Conservation (phyloP, 139 green algal species). For the Chlamydomonas eustigma region DNA sequence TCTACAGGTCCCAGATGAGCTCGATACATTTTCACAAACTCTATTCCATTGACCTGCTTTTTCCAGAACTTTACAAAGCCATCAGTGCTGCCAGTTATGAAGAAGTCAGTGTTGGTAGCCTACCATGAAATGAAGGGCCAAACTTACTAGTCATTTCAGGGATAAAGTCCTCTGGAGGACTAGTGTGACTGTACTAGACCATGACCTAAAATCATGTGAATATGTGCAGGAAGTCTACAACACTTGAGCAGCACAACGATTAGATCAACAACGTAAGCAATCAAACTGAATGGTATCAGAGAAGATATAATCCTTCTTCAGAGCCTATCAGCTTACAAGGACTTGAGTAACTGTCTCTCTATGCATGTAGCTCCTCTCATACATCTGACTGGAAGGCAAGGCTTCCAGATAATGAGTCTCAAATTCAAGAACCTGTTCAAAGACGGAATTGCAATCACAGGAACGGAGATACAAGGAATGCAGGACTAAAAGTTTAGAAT, state of each 20-base stretch:
- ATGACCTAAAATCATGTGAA: no score
- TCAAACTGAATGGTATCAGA: no score
- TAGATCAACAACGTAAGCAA: no score
- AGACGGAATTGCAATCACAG: no score
- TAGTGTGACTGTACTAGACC: no score
- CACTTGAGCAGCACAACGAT: no score
- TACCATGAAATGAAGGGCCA: slow-evolving; percentile 11
- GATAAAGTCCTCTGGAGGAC: no score
- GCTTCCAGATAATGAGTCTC: slow-evolving; percentile 71
- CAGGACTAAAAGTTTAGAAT: no score
- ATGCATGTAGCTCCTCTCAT: slow-evolving; percentile 98
- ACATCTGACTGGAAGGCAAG: slow-evolving; percentile 79
- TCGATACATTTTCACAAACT: slow-evolving; percentile 54
- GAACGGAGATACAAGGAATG: no score
- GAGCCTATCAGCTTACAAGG: slow-evolving; percentile 46
- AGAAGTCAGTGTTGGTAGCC: slow-evolving; percentile 55
- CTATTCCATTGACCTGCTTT: slow-evolving; percentile 78
- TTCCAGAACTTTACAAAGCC: slow-evolving; percentile 99
- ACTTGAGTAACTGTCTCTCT: slow-evolving; percentile 88
- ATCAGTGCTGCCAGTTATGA: slow-evolving; percentile 80
- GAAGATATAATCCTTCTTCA: background rate
- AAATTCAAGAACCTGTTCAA: slow-evolving; percentile 73
- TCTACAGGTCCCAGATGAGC: slow-evolving; percentile 82
- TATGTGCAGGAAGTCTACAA: no score
- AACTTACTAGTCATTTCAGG: no score